Base-by-base conservation (phyloP, 345 rosid species). In the Corchorus olitorius region DNA sequence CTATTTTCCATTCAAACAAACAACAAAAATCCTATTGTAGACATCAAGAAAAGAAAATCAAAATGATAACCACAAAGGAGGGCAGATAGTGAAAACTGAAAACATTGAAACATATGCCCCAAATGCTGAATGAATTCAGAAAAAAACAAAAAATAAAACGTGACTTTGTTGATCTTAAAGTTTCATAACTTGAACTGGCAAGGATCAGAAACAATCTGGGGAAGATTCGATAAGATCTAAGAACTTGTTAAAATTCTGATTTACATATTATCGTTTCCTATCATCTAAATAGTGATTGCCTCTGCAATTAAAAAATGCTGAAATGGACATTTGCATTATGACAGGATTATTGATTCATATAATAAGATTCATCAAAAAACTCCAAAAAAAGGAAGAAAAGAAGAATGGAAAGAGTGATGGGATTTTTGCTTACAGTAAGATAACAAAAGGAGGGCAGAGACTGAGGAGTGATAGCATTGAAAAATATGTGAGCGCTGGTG, bases 381-480 rank as follows among this genome's bases (percentile, higher is more conserved):
- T 7, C 0, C 13, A 13, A 15, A 15, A 19, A 50, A 45, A 19
- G 58, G 7, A 14, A 4, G 19, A 27, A 64, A 2, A 33, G 2
- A 50, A 66, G 60, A 3, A 12, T 9, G 34, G 27, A 6, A 0
- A 43, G 56, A 20, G 60, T 46, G 12, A 39, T 6, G 43, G 55
- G 34, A 34, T 6, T 35, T 37, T 45, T 6, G 77, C 91, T 88
- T 85, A 97, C 99, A 97, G 91, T 64, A 97, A 78, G 81, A 94
- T 89, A 58, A 97, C 99, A 76, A 91, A 88, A 19, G 98, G 99
- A 72, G 99, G 99, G 75, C 99, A 94, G 62, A 94, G 80, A 45
- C 89, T 66, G 68, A 97, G 89, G 60, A 97, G 94, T 1, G 95
- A 90, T 27, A 96, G 67, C 98, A 92, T 87, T 9, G 99, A 97